Conservation (phyloP, 345 rosid genomes). For the Rhizophora apiculata region DNA sequence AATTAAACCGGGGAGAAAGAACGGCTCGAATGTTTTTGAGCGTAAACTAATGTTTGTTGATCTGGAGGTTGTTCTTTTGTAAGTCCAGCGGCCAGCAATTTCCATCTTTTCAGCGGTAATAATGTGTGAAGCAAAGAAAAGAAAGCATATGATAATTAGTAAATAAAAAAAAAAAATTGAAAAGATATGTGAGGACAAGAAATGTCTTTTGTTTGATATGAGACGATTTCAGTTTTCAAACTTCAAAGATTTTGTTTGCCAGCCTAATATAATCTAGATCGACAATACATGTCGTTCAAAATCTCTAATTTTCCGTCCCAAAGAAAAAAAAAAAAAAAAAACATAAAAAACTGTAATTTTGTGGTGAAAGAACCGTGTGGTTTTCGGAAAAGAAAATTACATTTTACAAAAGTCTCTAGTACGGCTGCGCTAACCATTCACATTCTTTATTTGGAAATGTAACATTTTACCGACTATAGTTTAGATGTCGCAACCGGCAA, state of each 20-base stretch:
- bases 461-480: no score
- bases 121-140: background rate
- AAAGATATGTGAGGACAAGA: background rate
- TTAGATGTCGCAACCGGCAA: no score
- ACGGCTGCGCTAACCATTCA: no score
- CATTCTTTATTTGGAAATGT: no score
- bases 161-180: background rate
- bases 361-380: background rate
- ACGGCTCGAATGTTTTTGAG: no score
- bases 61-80: no score
- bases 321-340: no score
- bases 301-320: background rate
- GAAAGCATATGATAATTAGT: background rate
- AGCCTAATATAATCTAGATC: background rate
- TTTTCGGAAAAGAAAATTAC: background rate
- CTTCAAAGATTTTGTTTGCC: slow-evolving; percentile 9
- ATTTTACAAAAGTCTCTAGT: no score
- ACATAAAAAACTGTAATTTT: background rate
- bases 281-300: background rate
- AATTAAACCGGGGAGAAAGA: no score
- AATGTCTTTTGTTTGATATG: background rate
- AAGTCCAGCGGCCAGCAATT: no score
- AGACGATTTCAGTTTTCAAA: background rate
- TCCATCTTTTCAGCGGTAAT: no score
- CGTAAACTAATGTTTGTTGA: no score